Base-by-base conservation (phyloP, 1,139 yeast genomes). In the Torulaspora pretoriensis region DNA sequence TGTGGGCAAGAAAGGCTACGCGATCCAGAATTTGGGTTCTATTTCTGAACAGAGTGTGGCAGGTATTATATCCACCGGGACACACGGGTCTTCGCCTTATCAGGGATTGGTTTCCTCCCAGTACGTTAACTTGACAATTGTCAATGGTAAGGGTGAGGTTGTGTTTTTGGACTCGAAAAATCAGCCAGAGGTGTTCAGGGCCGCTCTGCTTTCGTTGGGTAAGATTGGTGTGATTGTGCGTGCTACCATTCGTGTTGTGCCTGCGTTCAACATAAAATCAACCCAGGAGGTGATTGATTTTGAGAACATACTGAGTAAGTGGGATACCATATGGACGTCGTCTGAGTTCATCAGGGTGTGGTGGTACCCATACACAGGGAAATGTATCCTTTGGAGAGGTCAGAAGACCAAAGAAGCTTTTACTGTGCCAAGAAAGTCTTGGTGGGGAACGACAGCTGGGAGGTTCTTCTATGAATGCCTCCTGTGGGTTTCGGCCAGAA, bases 351-450 rank as follows among this genome's bases (percentile, higher is more conserved):
- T 88, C 36, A 77, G 97, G 52, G 78, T 89, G 40, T 92, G 97
- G 97, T 92, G 98, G 97, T 92, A 86, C 66, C 98, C 98, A 1
- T 92, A 92, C 64, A 75, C 94, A 17, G 78, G 78, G 45, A 83
- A 83, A 57, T 87, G 96, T 69, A 81, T 89, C 28, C 70, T 89
- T 42, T 92, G 97, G 97, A 78, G 95, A 60, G 97, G 95, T 25
- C 72, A 79, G 35, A 87, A 87, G 61, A 68, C 76, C 16, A 70
- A 70, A 23, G 86, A 83, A 35, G 77, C 83, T 1, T 68, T 80
- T 38, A 75, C 85, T n/a, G 73, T 68, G 2, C 88, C 92, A 32
- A 73, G 87, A 56, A 73, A 74, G 28, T 81, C 94, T 30, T 89
- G 95, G 88, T 88, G 88, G 71, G 96, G 95, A 30, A 83, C 95